Base-by-base conservation (phyloP, 192 early-diverging fungal genomes). In the Funneliformis mosseae region DNA sequence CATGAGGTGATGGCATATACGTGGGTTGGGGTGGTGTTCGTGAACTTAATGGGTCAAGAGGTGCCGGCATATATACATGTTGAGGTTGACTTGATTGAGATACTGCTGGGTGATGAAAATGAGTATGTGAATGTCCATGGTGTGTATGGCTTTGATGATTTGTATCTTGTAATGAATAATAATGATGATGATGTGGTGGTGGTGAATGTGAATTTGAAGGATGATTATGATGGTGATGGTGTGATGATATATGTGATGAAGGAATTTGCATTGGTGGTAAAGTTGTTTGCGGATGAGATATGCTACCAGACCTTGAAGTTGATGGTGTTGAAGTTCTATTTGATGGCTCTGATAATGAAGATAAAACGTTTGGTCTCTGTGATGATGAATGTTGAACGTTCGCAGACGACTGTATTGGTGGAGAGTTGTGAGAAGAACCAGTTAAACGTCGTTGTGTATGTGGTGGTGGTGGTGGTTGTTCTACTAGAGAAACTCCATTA, bases 211-310 rank as follows among this genome's bases (percentile, higher is more conserved):
- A 23, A n/a, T 42, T 27, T 8, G 59, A 60, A 55, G 43, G 63
- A 67, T 59, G 63, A 63, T 64, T 41, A 78, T 78, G 77, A 78
- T 78, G 77, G 46, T 66, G 77, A 8, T 64, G 76, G 14, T 16
- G 60, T 21, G 9, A 11, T 2, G 16, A 39, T 63, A 23, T 27
- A 46, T 38, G 61, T 42, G 74, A 10, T 25, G 38, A 28, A 18
- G 43, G 3, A 3, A 61, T 16, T 77, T 77, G 76, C n/a, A 77
- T 77, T 46, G 76, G 76, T 21, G 76, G 76, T 64, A 77, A 28
- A 61, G 72, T 1, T 42, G 69, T 71, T 43, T 38, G 33, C 33
- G 33, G 45, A 48, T 23, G 23, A 61, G 39, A 39, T 68, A 68
- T 46, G 14, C 33, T 46, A 18, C 38, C 70, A 42, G 41, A 41